Conservation (phyloP, 768 basidiomycete species). For the Lenzites betulinus region DNA sequence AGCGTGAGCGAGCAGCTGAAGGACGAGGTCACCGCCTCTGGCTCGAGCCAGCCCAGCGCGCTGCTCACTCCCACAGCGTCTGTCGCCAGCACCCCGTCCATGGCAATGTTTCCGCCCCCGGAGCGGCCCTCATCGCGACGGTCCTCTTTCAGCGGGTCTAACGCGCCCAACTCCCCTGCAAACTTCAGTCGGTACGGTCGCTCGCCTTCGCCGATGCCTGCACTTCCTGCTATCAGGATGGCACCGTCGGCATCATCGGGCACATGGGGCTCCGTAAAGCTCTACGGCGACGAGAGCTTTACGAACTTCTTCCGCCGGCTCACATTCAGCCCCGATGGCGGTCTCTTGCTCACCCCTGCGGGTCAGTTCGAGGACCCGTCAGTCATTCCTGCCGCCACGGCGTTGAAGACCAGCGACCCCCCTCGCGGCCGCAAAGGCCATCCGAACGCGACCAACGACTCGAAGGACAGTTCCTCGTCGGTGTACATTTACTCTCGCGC, state of each 20-base stretch:
- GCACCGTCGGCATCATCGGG: constrained; percentile 50
- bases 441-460: constrained; percentile 40
- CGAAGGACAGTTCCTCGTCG: constrained; percentile 46
- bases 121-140: constrained; percentile 65
- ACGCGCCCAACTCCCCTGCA: constrained; percentile 73
- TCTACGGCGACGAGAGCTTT: constrained; percentile 95
- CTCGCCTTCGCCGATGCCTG: constrained; percentile 88
- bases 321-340: constrained; percentile 94
- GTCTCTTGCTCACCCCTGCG: constrained; percentile 90
- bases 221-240: constrained; percentile 89
- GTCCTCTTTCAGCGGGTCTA: constrained; percentile 76
- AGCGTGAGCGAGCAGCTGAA: constrained; percentile 55
- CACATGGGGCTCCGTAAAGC: constrained; percentile 67
- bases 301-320: constrained; percentile 96
- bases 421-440: constrained; percentile 60
- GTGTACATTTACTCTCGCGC: constrained; percentile 97
- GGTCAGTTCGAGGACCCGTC: constrained; percentile 96
- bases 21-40: constrained; percentile 46
- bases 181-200: constrained; percentile 67
- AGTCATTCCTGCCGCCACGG: constrained; percentile 41
- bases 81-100: constrained; percentile 65
- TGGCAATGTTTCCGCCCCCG: constrained; percentile 59
- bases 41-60: constrained; percentile 39
- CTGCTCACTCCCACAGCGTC: constrained; percentile 67
- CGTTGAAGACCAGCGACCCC: constrained; percentile 41